Conservation (phyloP, 345 rosid genomes). For the Eutrema yunnanense region DNA sequence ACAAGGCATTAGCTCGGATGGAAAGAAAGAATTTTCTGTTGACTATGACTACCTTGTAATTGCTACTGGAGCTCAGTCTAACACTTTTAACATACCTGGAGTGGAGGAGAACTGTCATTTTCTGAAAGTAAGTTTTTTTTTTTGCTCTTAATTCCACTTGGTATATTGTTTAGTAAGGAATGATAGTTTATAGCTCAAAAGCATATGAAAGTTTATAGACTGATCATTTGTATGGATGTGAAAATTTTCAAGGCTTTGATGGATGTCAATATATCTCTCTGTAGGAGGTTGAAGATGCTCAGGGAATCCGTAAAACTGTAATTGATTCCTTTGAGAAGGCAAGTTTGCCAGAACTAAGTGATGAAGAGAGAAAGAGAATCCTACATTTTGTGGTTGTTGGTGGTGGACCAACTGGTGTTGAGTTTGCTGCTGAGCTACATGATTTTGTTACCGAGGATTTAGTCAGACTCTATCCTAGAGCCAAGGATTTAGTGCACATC, state of each 20-base stretch:
- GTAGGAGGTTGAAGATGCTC: slow-evolving; percentile 99
- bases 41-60: slow-evolving; percentile 89
- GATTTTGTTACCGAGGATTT: slow-evolving; percentile 88
- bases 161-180: background rate
- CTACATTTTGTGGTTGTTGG: slow-evolving; percentile 98
- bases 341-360: slow-evolving; percentile 71
- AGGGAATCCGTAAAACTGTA: slow-evolving; percentile 72
- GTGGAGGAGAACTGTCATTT: slow-evolving; percentile 87
- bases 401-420: slow-evolving; percentile 99
- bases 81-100: slow-evolving; percentile 96
- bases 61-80: slow-evolving; percentile 92
- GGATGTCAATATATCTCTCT: slow-evolving; percentile 2
- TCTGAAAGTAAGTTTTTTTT: slow-evolving; percentile 58
- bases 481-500: slow-evolving; percentile 53
- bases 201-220: background rate
- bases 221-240: background rate
- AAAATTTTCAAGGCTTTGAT: background rate
- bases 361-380: slow-evolving; percentile 80
- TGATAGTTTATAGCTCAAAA: background rate
- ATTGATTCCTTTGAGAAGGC: slow-evolving; percentile 93
- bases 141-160: background rate
- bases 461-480: slow-evolving; percentile 71
- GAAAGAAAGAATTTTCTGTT: slow-evolving; percentile 63
- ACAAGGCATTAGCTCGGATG: slow-evolving; percentile 38
- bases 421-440: slow-evolving; percentile 95